Percentiles rank a stretch among this genome's conserved stretches.
Conservation (phyloP, 441 rosid species). For the Croton laevigatus region DNA sequence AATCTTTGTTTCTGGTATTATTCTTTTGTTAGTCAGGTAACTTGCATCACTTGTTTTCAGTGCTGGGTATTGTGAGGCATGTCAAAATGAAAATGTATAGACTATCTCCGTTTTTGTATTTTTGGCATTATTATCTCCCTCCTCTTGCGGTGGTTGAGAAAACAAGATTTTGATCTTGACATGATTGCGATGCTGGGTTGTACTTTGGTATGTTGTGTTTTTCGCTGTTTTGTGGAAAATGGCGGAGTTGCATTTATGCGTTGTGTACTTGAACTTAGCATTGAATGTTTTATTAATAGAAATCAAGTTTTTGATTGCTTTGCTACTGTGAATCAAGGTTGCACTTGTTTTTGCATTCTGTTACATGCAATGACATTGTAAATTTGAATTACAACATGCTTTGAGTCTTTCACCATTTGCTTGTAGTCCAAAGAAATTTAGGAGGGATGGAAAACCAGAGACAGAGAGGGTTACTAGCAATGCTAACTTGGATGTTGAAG, state of each 20-base stretch:
- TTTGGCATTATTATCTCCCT: too few species aligned
- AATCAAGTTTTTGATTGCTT: neutral
- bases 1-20: neutral
- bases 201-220: too few species aligned
- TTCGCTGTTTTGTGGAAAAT: too few species aligned
- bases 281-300: too few species aligned
- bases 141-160: neutral
- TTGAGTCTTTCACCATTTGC: constrained; percentile 9
- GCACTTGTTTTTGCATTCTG: neutral
- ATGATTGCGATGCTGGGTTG: neutral
- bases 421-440: constrained; percentile 73
- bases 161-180: neutral
- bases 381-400: constrained; percentile 4
- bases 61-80: neutral
- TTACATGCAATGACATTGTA: neutral
- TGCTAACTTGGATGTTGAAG: constrained; percentile 37
- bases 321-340: neutral
- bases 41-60: neutral
- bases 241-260: too few species aligned
- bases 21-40: neutral
- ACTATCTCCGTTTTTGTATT: neutral
- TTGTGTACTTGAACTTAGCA: too few species aligned
- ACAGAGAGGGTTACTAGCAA: constrained; percentile 35
- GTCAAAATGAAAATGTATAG: too few species aligned
- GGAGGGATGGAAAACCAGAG: constrained; percentile 68